phyloP scores from a whole-genome alignment of 495 filamentous ascomycete species.

The Rostrohypoxylon terebratum region DNA sequence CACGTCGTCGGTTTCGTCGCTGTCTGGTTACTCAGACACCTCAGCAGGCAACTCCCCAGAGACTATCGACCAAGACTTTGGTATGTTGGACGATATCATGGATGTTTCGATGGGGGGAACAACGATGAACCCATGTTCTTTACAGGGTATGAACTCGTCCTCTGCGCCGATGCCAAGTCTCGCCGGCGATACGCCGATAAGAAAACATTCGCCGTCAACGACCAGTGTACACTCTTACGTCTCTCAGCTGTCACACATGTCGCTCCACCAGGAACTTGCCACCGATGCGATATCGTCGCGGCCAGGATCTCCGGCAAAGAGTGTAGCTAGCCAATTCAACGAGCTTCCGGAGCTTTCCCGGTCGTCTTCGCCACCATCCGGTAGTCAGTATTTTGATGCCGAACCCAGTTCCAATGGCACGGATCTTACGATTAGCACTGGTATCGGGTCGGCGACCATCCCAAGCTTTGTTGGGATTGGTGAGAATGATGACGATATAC shows the following conservation, averaged over 20 bases:
- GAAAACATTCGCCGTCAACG: conserved; percentile 53
- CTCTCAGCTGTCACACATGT: conserved; percentile 53
- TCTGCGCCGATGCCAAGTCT: conserved; percentile 56
- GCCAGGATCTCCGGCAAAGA: conserved; percentile 62
- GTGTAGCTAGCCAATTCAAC: conserved; percentile 51
- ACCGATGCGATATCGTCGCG: conserved; percentile 49
- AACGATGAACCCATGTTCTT: conserved; percentile 55
- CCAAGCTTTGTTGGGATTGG: conserved; percentile 51
- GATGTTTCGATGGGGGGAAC: conserved; percentile 57
- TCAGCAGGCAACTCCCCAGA: conserved; percentile 60
- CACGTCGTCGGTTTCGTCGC: conserved; percentile 59
- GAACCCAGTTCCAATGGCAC: conserved; percentile 52
- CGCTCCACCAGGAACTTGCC: conserved; percentile 39
- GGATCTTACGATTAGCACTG: conserved; percentile 42
- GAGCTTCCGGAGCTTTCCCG: conserved; percentile 63
- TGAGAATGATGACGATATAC: conserved; percentile 51
- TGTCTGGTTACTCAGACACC: conserved; percentile 63
- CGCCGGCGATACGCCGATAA: conserved; percentile 42
- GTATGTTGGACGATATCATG: conserved; percentile 61
- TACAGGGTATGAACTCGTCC: conserved; percentile 50
- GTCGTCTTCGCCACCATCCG: conserved; percentile 60
- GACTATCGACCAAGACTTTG: conserved; percentile 53
- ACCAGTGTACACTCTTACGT: conserved; percentile 55
- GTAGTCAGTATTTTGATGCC: conserved; percentile 58
- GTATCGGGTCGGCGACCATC: conserved; percentile 48